These are phyloP conservation scores for Erigeron canadensis DNA, from an alignment of 129 eudicot genomes.

Conservation along the genomic window DNA sequence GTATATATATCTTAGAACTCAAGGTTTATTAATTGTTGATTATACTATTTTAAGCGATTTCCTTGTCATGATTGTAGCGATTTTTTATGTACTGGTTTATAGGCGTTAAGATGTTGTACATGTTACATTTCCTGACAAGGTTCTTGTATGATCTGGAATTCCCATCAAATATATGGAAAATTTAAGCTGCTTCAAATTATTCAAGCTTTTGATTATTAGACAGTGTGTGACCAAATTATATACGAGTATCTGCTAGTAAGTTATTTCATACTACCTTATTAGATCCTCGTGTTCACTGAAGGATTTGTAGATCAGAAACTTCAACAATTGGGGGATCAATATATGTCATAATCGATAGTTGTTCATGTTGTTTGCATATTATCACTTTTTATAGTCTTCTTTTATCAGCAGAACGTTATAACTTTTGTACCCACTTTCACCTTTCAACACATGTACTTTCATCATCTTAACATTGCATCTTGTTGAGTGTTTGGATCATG, in stretches of 20 bases:
- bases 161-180: conserved; percentile 10
- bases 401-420: conserved; percentile 20
- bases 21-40: conserved; percentile 27
- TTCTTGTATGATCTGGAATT: conserved; percentile 27
- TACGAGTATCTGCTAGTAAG: not conserved
- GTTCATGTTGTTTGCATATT: conserved; percentile 12
- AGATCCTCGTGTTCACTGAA: not conserved
- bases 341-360: conserved; percentile 14
- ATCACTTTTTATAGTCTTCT: conserved; percentile 14
- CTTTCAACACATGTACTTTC: conserved; percentile 29
- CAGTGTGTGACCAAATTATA: not conserved
- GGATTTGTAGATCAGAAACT: not conserved
- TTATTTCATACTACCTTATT: not conserved
- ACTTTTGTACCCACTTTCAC: conserved; percentile 27
- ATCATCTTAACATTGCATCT: conserved; percentile 18
- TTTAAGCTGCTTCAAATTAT: conserved; percentile 19
- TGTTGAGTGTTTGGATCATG: conserved; percentile 29
- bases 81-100: conserved; percentile 17
- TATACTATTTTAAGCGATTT: conserved; percentile 23
- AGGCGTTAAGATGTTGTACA: conserved; percentile 27
- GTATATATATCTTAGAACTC: conserved; percentile 31
- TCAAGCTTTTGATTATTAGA: conserved; percentile 7
- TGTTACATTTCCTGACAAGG: conserved; percentile 21
- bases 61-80: conserved; percentile 9
- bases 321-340: not conserved